Evolutionary conservation across 768 basidiomycete species (phyloP).

Genomic region (Kwoniella heveanensis): DNA sequence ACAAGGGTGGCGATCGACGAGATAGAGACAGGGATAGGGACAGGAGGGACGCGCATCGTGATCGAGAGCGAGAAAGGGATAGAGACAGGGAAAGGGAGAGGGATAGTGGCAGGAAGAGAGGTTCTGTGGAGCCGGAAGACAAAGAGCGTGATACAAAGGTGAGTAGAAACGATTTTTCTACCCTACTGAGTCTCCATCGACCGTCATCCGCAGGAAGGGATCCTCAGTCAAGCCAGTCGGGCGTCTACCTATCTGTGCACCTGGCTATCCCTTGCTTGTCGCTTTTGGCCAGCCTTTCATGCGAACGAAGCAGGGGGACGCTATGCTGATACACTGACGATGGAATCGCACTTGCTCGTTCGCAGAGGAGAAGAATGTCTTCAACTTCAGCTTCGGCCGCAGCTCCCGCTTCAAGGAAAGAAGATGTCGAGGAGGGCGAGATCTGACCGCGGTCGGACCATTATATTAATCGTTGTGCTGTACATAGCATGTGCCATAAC

Average conservation of each 20-base stretch:
- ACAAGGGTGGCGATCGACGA: constrained; percentile 33
- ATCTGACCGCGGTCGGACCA: too few relatives aligned
- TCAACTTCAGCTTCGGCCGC: too few relatives aligned
- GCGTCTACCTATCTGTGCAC: too few relatives aligned
- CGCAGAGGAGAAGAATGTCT: constrained; percentile 37
- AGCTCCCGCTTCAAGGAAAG: constrained; percentile 16
- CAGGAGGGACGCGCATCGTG: constrained; percentile 17
- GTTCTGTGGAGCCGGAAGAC: constrained; percentile 13
- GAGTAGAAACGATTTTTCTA: constrained; percentile 11
- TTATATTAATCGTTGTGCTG: too few relatives aligned
- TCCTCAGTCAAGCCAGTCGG: not conserved
- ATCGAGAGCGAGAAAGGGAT: constrained; percentile 29
- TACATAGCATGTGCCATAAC: too few relatives aligned
- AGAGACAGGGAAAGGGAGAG: constrained; percentile 30
- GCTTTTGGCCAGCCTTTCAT: too few relatives aligned
- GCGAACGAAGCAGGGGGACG: too few relatives aligned
- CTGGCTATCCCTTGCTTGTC: too few relatives aligned
- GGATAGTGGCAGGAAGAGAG: constrained; percentile 20
- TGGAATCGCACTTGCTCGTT: not conserved
- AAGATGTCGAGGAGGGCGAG: constrained; percentile 46
- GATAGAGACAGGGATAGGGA: constrained; percentile 56
- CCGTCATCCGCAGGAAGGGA: too few relatives aligned
- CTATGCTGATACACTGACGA: constrained; percentile 1
- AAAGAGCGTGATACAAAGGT: constrained; percentile 34
- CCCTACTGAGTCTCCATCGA: not conserved